Percentiles rank a stretch among this genome's conserved stretches.
These are phyloP conservation scores for Aureobasidium uvarum DNA, from an alignment of 2,329 filamentous ascomycete genomes.

Conservation along the genomic window DNA sequence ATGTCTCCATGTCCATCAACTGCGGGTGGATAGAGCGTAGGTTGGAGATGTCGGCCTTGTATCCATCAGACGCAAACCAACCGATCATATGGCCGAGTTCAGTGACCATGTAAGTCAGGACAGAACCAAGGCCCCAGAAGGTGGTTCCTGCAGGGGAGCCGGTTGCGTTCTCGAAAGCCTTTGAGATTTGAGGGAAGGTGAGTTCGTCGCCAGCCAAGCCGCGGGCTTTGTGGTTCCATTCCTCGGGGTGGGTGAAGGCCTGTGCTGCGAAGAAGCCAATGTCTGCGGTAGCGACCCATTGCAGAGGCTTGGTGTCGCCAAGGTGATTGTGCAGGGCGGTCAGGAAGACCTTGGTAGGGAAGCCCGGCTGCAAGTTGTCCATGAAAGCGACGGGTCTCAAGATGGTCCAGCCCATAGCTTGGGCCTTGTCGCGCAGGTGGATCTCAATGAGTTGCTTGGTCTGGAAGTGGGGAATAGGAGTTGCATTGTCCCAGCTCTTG, in stretches of 20 bases:
- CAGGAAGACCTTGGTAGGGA: conserved; percentile 52
- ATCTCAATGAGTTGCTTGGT: conserved; percentile 61
- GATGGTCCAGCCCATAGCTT: conserved; percentile 60
- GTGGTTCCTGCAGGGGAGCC: conserved; percentile 47
- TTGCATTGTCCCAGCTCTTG: conserved; percentile 54
- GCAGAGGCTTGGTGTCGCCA: conserved; percentile 36
- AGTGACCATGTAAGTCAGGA: conserved; percentile 46
- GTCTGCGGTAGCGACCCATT: conserved; percentile 48
- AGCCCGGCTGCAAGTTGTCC: conserved; percentile 56
- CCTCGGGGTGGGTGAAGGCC: conserved; percentile 48
- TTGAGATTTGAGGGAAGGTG: conserved; percentile 49
- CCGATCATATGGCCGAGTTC: conserved; percentile 38
- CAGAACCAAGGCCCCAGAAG: conserved; percentile 45
- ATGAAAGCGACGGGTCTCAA: conserved; percentile 63
- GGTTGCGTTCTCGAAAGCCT: conserved; percentile 49
- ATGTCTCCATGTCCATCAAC: conserved; percentile 41
- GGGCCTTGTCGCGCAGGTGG: conserved; percentile 52
- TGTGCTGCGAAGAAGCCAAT: conserved; percentile 54
- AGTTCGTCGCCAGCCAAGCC: conserved; percentile 56
- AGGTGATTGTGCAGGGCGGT: conserved; percentile 46
- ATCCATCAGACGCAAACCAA: conserved; percentile 54
- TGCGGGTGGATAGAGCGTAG: conserved; percentile 47
- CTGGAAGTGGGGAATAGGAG: conserved; percentile 57
- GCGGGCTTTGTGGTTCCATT: conserved; percentile 49
- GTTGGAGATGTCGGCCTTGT: conserved; percentile 48